A percentile compares a stretch with the other conserved stretches of the same genome.
phyloP scores from a whole-genome alignment of 768 basidiomycete species.

The Coprinopsis marcescibilis region DNA sequence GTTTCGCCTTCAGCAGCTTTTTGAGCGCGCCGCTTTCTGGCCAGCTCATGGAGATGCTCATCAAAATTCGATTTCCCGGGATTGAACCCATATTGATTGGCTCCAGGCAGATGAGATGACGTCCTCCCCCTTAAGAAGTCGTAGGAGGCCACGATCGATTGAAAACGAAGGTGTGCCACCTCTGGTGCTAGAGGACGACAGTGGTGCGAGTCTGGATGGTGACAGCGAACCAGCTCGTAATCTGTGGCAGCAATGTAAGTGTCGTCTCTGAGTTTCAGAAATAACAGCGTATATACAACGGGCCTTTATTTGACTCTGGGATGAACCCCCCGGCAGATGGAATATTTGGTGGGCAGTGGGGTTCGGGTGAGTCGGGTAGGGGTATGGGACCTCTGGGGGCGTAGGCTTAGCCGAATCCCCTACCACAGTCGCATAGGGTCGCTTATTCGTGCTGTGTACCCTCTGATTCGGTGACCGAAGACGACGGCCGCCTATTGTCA shows the following conservation, averaged over 20 bases:
- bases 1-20: conserved; percentile 24
- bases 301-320: conserved; percentile 56
- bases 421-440: conserved; percentile 2
- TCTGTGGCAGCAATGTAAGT: conserved; percentile 32
- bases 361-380: conserved; percentile 46
- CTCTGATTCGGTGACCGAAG: too few species aligned
- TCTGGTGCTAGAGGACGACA: conserved; percentile 35
- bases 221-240: conserved; percentile 64
- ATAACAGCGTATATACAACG: conserved; percentile 45
- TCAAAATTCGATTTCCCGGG: conserved; percentile 25
- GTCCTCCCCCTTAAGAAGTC: conserved; percentile 42
- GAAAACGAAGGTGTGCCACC: conserved; percentile 56
- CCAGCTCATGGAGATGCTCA: conserved; percentile 46
- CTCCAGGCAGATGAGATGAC: conserved; percentile 14
- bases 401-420: not conserved
- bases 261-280: not conserved
- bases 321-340: conserved; percentile 50
- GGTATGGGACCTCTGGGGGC: conserved; percentile 20
- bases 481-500: too few species aligned
- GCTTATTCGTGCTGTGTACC: too few species aligned
- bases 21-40: conserved; percentile 39
- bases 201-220: conserved; percentile 64
- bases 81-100: conserved; percentile 15
- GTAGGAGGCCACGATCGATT: conserved; percentile 60
- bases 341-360: conserved; percentile 73